Evolutionary conservation across 371 early-diverging fungal species (phyloP).

Genomic region (Chytridium lagenaria): DNA sequence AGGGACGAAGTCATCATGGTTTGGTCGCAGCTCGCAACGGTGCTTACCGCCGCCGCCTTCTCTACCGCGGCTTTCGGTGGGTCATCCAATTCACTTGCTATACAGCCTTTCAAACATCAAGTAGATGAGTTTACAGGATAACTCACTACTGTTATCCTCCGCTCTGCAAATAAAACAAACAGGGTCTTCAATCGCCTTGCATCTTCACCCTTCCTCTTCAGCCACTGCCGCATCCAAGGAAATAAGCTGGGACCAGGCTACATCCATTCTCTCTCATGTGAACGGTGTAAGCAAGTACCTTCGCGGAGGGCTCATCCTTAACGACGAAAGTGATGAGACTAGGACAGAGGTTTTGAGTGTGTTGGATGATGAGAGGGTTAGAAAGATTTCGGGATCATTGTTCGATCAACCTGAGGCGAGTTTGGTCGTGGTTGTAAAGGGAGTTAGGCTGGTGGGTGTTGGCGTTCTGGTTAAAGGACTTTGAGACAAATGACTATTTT

Average conservation of each 20-base stretch:
- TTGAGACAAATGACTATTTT: too few relatives aligned
- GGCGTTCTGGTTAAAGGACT: not conserved
- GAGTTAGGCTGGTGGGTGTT: slow-evolving; percentile 25
- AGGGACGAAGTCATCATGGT: too few relatives aligned
- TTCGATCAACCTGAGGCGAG: slow-evolving; percentile 26
- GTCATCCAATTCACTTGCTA: too few relatives aligned
- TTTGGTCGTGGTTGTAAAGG: slow-evolving; percentile 28
- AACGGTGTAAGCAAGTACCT: slow-evolving; percentile 31
- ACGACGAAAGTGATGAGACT: not conserved
- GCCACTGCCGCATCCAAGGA: not conserved
- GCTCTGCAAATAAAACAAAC: too few relatives aligned
- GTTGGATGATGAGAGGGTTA: slow-evolving; percentile 13
- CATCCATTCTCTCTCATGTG: slow-evolving; percentile 34
- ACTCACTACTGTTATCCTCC: too few relatives aligned
- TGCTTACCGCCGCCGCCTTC: not conserved
- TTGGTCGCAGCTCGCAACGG: not conserved
- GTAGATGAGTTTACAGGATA: too few relatives aligned
- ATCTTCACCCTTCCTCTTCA: not conserved
- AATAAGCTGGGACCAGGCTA: slow-evolving; percentile 33
- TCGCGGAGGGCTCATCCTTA: slow-evolving; percentile 1
- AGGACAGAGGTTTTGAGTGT: slow-evolving; percentile 1
- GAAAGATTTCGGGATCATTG: slow-evolving; percentile 7
- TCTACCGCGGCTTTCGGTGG: not conserved
- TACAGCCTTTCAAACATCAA: too few relatives aligned
- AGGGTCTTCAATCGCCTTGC: not conserved